Percentiles rank a stretch among this genome's conserved stretches.
Conservation (phyloP, 176 grass and related monocot species). For the Pontederia paniculata region DNA sequence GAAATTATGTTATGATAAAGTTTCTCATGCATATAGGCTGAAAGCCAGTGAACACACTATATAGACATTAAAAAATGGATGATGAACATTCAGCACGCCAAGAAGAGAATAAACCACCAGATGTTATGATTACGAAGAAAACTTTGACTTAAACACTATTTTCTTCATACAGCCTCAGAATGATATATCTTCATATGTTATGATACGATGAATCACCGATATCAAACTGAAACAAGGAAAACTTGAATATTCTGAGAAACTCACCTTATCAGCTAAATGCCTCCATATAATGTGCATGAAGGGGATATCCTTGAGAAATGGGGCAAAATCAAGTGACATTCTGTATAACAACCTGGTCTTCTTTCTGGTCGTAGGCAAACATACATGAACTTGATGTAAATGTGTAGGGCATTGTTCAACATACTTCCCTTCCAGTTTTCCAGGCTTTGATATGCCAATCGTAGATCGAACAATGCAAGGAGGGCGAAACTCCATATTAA, state of each 20-base stretch:
- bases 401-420: conserved; percentile 75
- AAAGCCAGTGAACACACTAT: too few species aligned
- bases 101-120: too few species aligned
- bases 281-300: conserved; percentile 76
- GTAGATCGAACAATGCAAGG: conserved; percentile 91
- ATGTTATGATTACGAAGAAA: too few species aligned
- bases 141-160: too few species aligned
- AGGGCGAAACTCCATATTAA: conserved; percentile 92
- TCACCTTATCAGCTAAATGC: conserved; percentile 87
- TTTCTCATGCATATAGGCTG: too few species aligned
- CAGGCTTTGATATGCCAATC: conserved; percentile 91
- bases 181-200: not conserved
- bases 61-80: too few species aligned
- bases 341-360: conserved; percentile 94
- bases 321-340: conserved; percentile 92
- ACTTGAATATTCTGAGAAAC: not conserved
- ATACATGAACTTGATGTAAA: conserved; percentile 90
- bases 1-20: too few species aligned
- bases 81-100: too few species aligned
- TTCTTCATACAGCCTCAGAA: not conserved
- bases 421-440: conserved; percentile 75
- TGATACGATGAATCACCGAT: not conserved
- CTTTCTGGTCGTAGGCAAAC: conserved; percentile 67
- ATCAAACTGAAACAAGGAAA: not conserved
- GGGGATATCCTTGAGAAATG: conserved; percentile 76